Evolutionary conservation across 352 stramenopile species (phyloP), one percentile per base, ranked within the genome.

Genomic region (Pythium aristosporum): DNA sequence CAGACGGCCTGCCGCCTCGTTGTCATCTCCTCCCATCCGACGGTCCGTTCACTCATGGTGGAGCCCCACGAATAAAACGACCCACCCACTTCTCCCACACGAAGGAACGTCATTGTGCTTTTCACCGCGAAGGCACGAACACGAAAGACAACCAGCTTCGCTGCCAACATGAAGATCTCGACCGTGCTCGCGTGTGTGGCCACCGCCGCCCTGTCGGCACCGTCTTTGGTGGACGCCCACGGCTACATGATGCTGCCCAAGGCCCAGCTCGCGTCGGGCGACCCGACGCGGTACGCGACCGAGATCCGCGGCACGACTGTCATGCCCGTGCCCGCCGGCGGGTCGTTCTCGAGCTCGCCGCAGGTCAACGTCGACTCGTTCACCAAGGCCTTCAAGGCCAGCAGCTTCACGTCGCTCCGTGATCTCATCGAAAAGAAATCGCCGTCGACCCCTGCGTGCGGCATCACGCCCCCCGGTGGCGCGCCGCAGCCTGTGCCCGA

Each of bases 241-340:
- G 53, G 53, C 15, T 59, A 63, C 53, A 59, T 68, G 54, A 54
- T 54, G n/a, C 13, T 63, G 39, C 62, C 62, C 21, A 59, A 63
- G 48, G 47, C 62, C 1, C 18, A 63, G 39, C 44, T 68, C 30
- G 39, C 49, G 9, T 53, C 43, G 20, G 61, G 52, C 23, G 61
- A 68, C 21, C 52, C 61, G 18, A 63, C 61, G 18, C 16, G 41
- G 39, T 62, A 34, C 52, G 52, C n/a, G 8, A 37, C 48, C 21
- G 30, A 48, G 12, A 82, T 88, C 43, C 67, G 83, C 58, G 69
- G 76, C n/a, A 51, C 59, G 2, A 57, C 39, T 1, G 58, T 67
- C 21, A 64, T 88, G 36, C 73, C 71, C 16, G 68, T 74, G 34
- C 79, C 74, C 2, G 56, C 36, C 13, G 79, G 76, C 39, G 78